A percentile compares a stretch with the other conserved stretches of the same genome.
Evolutionary conservation across 2,329 filamentous ascomycete species (phyloP).

Genomic region (Tolypocladium ophioglossoides): DNA sequence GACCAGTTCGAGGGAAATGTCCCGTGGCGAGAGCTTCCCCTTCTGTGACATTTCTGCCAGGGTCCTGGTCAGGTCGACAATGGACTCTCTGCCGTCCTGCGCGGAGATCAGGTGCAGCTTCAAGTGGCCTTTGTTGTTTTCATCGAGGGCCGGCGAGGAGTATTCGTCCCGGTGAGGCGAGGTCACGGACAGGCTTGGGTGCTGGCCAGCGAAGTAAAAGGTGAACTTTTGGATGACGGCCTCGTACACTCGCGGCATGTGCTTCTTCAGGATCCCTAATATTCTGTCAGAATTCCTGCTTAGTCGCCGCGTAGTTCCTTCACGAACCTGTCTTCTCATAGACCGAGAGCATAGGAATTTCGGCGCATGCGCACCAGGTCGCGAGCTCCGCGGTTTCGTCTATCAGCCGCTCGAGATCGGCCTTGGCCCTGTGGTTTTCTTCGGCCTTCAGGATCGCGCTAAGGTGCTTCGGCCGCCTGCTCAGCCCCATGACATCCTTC

Average conservation of each 20-base stretch:
- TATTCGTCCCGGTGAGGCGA: slow-evolving; percentile 30
- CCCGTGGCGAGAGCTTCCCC: slow-evolving; percentile 66
- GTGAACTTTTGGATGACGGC: slow-evolving; percentile 70
- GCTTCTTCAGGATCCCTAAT: slow-evolving; percentile 79
- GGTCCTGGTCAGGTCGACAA: slow-evolving; percentile 92
- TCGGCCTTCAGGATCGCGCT: slow-evolving; percentile 76
- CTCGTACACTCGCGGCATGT: slow-evolving; percentile 75
- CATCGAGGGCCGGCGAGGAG: slow-evolving; percentile 14
- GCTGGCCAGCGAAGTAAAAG: slow-evolving; percentile 72
- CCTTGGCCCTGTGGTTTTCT: slow-evolving; percentile 55
- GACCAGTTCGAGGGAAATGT: slow-evolving; percentile 78
- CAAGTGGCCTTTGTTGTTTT: slow-evolving; percentile 30
- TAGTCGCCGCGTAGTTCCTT: slow-evolving; percentile 15
- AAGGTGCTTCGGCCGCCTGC: slow-evolving; percentile 70
- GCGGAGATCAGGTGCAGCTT: slow-evolving; percentile 70
- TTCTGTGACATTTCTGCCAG: slow-evolving; percentile 91
- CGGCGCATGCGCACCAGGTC: slow-evolving; percentile 85
- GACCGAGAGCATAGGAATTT: slow-evolving; percentile 77
- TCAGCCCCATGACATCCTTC: slow-evolving; percentile 68
- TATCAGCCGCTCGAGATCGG: slow-evolving; percentile 72
- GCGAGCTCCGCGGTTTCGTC: slow-evolving; percentile 86
- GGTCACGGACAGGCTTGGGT: slow-evolving; percentile 56
- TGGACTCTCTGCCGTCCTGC: slow-evolving; percentile 82
- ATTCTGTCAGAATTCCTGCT: slow-evolving; percentile 7
- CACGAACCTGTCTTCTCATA: slow-evolving; percentile 77